Percentiles rank a stretch among this genome's conserved stretches.
phyloP scores from a whole-genome alignment of 1,284 basidiomycete genomes.

The Neotropicomus parvogracilis region DNA sequence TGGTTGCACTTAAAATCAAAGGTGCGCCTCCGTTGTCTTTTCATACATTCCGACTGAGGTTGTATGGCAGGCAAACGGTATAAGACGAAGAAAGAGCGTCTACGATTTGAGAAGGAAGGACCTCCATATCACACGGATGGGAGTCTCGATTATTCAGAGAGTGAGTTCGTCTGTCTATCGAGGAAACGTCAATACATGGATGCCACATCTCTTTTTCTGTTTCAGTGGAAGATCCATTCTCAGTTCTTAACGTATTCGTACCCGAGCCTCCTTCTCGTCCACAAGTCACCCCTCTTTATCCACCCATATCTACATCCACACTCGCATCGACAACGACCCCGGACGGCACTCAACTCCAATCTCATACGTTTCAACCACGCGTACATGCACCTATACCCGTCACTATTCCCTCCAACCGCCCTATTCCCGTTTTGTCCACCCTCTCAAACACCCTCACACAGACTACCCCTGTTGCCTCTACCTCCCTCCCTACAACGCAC shows the following conservation, averaged over 20 bases:
- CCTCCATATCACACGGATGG: slow-evolving; percentile 65
- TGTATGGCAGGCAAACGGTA: slow-evolving; percentile 59
- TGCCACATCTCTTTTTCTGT: background rate
- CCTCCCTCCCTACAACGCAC: background rate
- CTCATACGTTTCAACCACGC: background rate
- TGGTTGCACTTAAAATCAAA: slow-evolving; percentile 69
- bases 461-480: background rate
- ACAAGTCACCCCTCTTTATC: slow-evolving; percentile 53
- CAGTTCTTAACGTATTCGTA: slow-evolving; percentile 57
- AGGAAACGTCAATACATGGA: background rate
- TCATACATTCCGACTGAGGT: background rate
- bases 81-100: slow-evolving; percentile 71
- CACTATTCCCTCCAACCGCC: slow-evolving; percentile 15
- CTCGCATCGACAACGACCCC: background rate
- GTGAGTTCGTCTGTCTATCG: slow-evolving; percentile 36
- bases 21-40: slow-evolving; percentile 36
- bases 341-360: slow-evolving; percentile 10
- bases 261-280: slow-evolving; percentile 56
- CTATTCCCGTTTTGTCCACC: slow-evolving; percentile 19
- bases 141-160: slow-evolving; percentile 68
- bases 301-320: slow-evolving; percentile 31
- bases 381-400: slow-evolving; percentile 12
- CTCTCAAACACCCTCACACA: slow-evolving; percentile 2
- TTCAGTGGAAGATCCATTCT: slow-evolving; percentile 75
- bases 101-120: slow-evolving; percentile 68